Percentiles rank a stretch among this genome's conserved stretches.
Conservation (phyloP, 83 land plant genomes). For the Picea abies region DNA sequence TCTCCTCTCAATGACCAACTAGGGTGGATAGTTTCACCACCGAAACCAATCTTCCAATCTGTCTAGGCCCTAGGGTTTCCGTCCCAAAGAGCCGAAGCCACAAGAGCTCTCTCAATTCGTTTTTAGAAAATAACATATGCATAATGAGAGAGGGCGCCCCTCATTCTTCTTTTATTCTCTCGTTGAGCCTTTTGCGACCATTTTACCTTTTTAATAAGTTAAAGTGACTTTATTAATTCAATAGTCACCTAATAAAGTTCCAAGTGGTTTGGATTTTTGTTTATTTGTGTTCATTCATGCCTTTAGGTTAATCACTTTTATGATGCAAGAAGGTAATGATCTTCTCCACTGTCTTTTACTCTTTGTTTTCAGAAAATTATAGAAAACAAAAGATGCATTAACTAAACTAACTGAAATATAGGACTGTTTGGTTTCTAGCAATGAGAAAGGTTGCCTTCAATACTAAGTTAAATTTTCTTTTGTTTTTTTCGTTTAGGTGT, state of each 20-base stretch:
- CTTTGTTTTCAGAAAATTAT: background rate
- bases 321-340: background rate
- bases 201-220: too few species aligned
- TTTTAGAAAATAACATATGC: too few species aligned
- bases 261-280: background rate
- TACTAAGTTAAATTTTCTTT: conserved; percentile 2
- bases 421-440: background rate
- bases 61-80: too few species aligned
- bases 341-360: background rate
- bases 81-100: too few species aligned
- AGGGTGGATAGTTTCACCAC: too few species aligned
- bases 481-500: conserved; percentile 52
- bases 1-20: too few species aligned
- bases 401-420: background rate
- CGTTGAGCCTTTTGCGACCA: too few species aligned
- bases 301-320: background rate
- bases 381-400: background rate
- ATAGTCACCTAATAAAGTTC: background rate
- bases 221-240: too few species aligned
- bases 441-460: background rate
- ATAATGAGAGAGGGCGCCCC: too few species aligned
- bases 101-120: too few species aligned
- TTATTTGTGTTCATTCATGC: background rate
- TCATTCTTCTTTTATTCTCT: too few species aligned
- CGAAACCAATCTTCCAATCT: too few species aligned